Evolutionary conservation across 1,284 basidiomycete genomes (phyloP).

Genomic region (Naganishia liquefaciens): DNA sequence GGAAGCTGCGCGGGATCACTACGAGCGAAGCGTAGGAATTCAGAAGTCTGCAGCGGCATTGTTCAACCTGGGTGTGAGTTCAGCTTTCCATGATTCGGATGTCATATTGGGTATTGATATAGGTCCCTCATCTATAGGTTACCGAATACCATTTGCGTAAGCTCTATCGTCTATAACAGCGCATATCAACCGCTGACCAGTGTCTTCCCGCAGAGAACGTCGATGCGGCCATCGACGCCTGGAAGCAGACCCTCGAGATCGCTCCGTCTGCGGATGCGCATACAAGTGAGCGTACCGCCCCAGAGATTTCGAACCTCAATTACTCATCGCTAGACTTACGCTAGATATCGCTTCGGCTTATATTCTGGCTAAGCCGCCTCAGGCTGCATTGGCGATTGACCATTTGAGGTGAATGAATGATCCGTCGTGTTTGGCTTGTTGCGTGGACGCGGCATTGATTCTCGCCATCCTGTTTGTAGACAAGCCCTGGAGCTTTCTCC

Average conservation of each 20-base stretch:
- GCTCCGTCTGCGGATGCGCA: conserved; percentile 89
- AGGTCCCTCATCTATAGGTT: conserved; percentile 38
- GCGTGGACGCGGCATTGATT: conserved; percentile 29
- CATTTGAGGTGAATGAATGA: conserved; percentile 70
- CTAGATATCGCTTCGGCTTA: conserved; percentile 90
- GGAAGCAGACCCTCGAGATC: conserved; percentile 80
- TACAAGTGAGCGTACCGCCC: conserved; percentile 67
- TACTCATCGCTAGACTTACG: conserved; percentile 19
- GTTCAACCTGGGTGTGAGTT: conserved; percentile 52
- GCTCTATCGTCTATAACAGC: neutral
- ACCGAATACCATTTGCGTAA: conserved; percentile 51
- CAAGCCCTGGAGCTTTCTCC: conserved; percentile 81
- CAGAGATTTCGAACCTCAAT: conserved; percentile 28
- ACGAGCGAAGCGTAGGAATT: conserved; percentile 76
- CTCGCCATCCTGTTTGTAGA: conserved; percentile 55
- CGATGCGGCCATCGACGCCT: conserved; percentile 76
- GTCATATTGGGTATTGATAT: neutral
- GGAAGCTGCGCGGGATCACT: conserved; percentile 72
- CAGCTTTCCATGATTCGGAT: neutral
- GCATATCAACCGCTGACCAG: neutral
- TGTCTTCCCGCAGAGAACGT: conserved; percentile 67
- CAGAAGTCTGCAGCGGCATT: conserved; percentile 65
- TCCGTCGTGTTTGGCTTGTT: neutral
- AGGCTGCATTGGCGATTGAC: conserved; percentile 85
- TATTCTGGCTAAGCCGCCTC: conserved; percentile 78